Evolutionary conservation across 1,284 basidiomycete species (phyloP), one percentile per base, ranked within the genome.

Genomic region (Singerocomus inundabilis): DNA sequence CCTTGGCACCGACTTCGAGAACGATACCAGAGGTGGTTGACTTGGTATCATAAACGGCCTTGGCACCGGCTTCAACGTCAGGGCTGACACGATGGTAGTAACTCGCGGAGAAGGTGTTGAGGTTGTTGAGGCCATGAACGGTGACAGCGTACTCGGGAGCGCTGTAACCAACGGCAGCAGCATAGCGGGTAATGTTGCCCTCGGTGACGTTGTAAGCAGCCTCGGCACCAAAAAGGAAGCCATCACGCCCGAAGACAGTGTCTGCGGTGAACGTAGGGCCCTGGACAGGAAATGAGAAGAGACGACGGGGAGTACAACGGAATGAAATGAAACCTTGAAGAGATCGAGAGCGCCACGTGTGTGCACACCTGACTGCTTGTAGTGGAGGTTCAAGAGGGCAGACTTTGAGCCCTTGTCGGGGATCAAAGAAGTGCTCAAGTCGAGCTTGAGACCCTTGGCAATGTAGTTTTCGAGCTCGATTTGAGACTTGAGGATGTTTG

Each of bases 401-500:
- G 84, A 82, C 82, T 94, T 96, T 67, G 79, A 75, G 62, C 82
- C 84, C 70, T 91, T 93, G 64, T 91, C 85, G 50, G 97, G 95
- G 63, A 88, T 79, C 60, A 99, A 82, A 50, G 87, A 83, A 59
- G 93, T 88, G 68, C 80, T 81, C 54, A 98, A 72, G 73, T 98
- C 96, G 66, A 99, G 79, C 81, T 99, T 99, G 75, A 99, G 84
- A 60, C 94, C 96, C 77, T 95, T 93, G 64, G 95, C 93, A 68
- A 99, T 85, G 77, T 95, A 89, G 82, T 98, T 96, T 76, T 98
- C 95, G 67, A 98, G 80, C 82, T 99, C 97, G 59, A 99, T 75
- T 73, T 91, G 85, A 64, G 89, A 90, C 74, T 87, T 88, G 75
- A 98, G 87, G 67, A 89, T 73, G 78, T 98, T 97, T 70, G 84